phyloP scores from a whole-genome alignment of 176 grass and related monocot genomes.

The Avena insularis region DNA sequence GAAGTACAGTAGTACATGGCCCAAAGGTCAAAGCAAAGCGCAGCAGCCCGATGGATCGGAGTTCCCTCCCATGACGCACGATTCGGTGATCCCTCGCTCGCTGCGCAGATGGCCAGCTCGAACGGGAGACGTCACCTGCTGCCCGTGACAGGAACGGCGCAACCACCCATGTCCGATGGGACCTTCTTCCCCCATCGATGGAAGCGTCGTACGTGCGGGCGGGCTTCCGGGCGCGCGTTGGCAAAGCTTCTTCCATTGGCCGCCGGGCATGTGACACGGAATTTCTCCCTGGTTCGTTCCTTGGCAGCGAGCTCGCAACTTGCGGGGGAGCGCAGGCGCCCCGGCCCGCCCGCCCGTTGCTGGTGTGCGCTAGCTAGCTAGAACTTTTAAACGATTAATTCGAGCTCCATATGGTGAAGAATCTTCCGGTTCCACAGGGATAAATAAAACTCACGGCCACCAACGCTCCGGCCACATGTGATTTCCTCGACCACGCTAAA shows the following conservation, averaged over 20 bases:
- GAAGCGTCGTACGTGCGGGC: neutral
- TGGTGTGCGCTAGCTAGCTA: no score
- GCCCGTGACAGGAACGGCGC: conserved; percentile 44
- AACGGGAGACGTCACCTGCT: conserved; percentile 9
- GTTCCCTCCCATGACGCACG: neutral
- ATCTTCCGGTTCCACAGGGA: neutral
- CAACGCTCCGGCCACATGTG: neutral
- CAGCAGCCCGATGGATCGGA: neutral
- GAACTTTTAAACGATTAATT: no score
- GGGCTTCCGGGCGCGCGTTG: neutral
- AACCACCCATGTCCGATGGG: conserved; percentile 38
- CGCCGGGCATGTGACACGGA: conserved; percentile 27
- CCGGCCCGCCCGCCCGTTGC: no score
- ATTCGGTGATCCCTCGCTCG: neutral
- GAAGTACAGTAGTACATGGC: neutral
- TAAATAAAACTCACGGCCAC: neutral
- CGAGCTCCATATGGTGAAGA: neutral
- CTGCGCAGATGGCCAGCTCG: conserved; percentile 40
- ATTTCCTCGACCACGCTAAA: neutral
- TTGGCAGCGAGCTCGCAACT: neutral
- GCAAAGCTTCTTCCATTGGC: conserved; percentile 8
- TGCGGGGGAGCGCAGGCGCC: neutral
- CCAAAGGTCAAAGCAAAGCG: conserved; percentile 15
- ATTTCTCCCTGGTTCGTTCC: neutral
- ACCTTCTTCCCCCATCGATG: neutral